A percentile compares a stretch with the other conserved stretches of the same genome.
Conservation (phyloP, 2,329 filamentous ascomycete species). For the Fusarium sp. region DNA sequence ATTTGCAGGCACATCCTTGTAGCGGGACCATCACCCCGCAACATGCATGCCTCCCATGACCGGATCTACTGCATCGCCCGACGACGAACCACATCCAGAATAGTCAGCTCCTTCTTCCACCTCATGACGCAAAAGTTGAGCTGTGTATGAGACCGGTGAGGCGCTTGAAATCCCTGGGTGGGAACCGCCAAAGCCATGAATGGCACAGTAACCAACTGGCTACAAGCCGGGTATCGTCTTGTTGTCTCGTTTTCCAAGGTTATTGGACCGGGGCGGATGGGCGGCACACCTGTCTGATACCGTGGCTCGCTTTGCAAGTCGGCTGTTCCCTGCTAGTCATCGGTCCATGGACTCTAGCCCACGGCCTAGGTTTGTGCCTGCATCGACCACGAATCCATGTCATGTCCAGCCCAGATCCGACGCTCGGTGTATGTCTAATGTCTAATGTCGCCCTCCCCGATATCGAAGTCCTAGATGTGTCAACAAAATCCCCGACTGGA, state of each 20-base stretch:
- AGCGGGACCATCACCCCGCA: background rate
- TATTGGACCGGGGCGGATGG: background rate
- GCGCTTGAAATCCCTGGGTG: background rate
- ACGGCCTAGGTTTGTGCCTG: constrained; percentile 1
- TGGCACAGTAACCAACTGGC: background rate
- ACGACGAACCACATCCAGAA: background rate
- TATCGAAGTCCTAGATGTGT: background rate
- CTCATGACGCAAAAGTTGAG: background rate
- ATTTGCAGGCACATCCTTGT: constrained; percentile 2
- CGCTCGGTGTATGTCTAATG: constrained; percentile 6
- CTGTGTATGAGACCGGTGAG: background rate
- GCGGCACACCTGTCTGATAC: constrained; percentile 3
- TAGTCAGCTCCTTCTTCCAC: background rate
- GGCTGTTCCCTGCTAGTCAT: background rate
- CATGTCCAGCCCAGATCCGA: background rate
- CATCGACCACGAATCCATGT: constrained; percentile 13
- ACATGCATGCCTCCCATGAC: background rate
- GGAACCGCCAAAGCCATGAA: background rate
- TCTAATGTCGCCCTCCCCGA: background rate
- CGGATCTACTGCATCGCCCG: background rate
- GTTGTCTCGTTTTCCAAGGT: background rate
- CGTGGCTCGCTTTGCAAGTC: background rate
- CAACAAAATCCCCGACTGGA: constrained; percentile 3
- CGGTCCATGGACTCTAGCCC: background rate
- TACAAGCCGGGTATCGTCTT: background rate